phyloP scores from a whole-genome alignment of 23 red algal species.

The Gracilaria gracilis region DNA sequence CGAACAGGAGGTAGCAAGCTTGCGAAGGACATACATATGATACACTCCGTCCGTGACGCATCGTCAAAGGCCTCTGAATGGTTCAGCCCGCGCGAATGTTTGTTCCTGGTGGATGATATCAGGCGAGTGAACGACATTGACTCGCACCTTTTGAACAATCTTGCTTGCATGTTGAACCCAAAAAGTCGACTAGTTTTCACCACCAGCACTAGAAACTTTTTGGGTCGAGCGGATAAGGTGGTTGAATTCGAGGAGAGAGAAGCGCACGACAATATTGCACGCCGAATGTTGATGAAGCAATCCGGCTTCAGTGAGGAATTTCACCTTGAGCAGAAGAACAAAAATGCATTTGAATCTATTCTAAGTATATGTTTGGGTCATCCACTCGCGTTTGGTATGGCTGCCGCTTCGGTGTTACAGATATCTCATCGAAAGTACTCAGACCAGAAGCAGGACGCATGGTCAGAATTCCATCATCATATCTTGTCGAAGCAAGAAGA shows the following conservation, averaged over 20 bases:
- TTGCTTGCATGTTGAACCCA: not conserved
- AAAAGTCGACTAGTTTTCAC: not conserved
- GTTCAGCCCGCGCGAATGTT: not conserved
- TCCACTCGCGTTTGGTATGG: not conserved
- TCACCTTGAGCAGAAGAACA: not conserved
- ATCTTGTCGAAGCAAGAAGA: not conserved
- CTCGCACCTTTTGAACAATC: not conserved
- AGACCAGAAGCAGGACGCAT: not conserved
- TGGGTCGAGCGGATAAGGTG: not conserved
- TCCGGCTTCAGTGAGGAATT: not conserved
- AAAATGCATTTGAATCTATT: not conserved
- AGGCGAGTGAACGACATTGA: constrained; percentile 19
- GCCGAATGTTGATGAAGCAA: not conserved
- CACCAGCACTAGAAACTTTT: not conserved
- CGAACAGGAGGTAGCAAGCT: too few species aligned
- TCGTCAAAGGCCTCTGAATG: not conserved
- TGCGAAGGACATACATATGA: too few species aligned
- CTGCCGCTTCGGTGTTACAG: not conserved
- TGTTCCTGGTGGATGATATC: constrained; percentile 29
- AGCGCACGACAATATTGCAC: not conserved
- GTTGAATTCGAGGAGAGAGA: not conserved
- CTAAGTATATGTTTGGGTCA: not conserved
- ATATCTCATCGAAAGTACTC: not conserved
- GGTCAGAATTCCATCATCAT: not conserved
- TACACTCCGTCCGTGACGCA: not conserved